Percentiles rank a stretch among this genome's conserved stretches.
These are phyloP conservation scores for Solanum clarkiae DNA, from an alignment of 257 asterid species.

Conservation along the genomic window DNA sequence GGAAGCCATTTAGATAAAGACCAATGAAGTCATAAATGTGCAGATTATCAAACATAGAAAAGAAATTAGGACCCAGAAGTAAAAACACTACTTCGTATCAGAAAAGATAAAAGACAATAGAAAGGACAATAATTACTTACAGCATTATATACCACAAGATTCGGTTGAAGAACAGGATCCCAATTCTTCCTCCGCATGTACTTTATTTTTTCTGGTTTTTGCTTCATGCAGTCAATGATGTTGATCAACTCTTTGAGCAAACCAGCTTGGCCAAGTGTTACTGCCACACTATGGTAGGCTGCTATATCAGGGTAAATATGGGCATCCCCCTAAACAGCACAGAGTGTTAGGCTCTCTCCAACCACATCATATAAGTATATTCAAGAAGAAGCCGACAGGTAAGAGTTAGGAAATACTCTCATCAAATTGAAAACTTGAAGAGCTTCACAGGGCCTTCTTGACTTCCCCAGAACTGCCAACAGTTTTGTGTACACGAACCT, in stretches of 20 bases:
- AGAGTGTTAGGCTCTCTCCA: neutral
- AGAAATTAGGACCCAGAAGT: neutral
- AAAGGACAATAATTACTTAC: constrained; percentile 32
- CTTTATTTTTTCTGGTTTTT: constrained; percentile 50
- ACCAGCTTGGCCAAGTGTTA: constrained; percentile 88
- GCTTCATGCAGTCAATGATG: constrained; percentile 63
- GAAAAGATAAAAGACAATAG: neutral
- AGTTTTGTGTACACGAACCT: constrained; percentile 92
- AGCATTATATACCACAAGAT: constrained; percentile 73
- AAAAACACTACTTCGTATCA: neutral
- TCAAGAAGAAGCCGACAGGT: neutral
- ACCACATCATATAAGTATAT: constrained; percentile 1
- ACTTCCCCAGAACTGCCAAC: constrained; percentile 69
- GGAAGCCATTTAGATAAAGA: constrained; percentile 5
- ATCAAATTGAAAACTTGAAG: constrained; percentile 64
- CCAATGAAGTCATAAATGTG: neutral
- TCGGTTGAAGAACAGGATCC: constrained; percentile 88
- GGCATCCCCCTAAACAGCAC: constrained; percentile 49
- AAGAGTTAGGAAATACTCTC: constrained; percentile 45
- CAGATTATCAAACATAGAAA: neutral
- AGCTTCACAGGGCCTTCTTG: constrained; percentile 67
- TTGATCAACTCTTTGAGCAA: constrained; percentile 63
- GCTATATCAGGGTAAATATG: constrained; percentile 90
- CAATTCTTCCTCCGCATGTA: constrained; percentile 53
- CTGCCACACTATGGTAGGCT: constrained; percentile 77